Percentiles rank a stretch among this genome's conserved stretches.
These are phyloP conservation scores for Biscutella laevigata DNA, from an alignment of 441 rosid genomes.

Conservation along the genomic window DNA sequence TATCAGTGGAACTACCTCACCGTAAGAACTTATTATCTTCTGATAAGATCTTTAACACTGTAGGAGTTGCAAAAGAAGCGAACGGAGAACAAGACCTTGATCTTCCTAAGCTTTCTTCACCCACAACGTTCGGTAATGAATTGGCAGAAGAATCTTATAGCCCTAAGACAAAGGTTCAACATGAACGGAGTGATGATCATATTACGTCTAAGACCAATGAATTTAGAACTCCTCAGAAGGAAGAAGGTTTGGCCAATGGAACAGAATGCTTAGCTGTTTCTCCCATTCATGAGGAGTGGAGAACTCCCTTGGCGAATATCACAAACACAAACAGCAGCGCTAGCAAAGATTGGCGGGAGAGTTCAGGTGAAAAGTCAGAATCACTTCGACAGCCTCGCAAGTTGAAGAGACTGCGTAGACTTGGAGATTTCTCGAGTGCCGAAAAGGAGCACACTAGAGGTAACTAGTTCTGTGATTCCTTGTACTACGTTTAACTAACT, in stretches of 20 bases:
- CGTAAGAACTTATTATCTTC: background rate
- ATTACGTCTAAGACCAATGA: constrained; percentile 14
- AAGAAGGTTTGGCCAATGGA: constrained; percentile 21
- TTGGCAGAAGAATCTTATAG: constrained; percentile 27
- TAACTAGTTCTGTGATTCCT: constrained; percentile 19
- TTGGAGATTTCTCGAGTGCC: constrained; percentile 41
- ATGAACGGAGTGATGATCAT: constrained; percentile 10
- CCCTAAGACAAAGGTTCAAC: constrained; percentile 26
- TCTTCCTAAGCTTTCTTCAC: constrained; percentile 30
- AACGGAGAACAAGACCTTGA: constrained; percentile 21
- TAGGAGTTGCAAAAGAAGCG: constrained; percentile 32
- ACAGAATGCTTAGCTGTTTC: constrained; percentile 30
- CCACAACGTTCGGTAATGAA: constrained; percentile 27
- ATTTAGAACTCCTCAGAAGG: constrained; percentile 25
- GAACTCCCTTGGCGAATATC: constrained; percentile 33
- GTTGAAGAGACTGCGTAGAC: constrained; percentile 69
- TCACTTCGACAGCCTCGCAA: constrained; percentile 35
- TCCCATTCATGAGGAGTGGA: constrained; percentile 30
- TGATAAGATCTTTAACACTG: constrained; percentile 15
- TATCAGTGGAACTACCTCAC: background rate
- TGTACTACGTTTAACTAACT: background rate
- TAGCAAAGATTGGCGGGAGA: constrained; percentile 63
- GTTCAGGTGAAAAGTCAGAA: constrained; percentile 45
- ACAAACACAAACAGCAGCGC: constrained; percentile 26
- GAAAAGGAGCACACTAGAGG: constrained; percentile 39